Evolutionary conservation across 2,329 filamentous ascomycete species (phyloP).

Genomic region (Arthrinium puccinioides): DNA sequence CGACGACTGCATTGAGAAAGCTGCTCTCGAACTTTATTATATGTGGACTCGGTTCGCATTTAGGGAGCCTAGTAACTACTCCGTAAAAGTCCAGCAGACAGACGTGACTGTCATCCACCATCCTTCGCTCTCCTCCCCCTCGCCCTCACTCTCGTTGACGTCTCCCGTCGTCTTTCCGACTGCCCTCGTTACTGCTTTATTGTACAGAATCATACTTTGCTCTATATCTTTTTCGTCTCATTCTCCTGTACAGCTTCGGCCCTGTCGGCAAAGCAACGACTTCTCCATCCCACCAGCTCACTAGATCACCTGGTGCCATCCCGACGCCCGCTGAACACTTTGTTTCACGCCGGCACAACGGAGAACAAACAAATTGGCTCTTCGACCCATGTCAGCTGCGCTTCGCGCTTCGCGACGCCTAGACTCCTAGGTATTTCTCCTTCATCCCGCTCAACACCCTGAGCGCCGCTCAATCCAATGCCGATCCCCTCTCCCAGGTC

Average conservation of each 20-base stretch:
- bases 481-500: constrained; percentile 18
- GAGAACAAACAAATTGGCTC: neutral
- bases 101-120: too few relatives aligned
- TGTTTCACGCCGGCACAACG: constrained; percentile 4
- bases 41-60: too few relatives aligned
- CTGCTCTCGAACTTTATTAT: too few relatives aligned
- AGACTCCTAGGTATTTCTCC: neutral
- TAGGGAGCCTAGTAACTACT: too few relatives aligned
- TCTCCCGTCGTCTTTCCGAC: neutral
- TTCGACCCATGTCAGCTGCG: constrained; percentile 6
- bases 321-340: constrained; percentile 9
- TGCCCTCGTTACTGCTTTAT: neutral
- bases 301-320: constrained; percentile 22
- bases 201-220: neutral
- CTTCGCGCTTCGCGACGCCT: neutral
- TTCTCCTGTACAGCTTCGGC: neutral
- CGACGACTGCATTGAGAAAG: too few relatives aligned
- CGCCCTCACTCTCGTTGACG: neutral
- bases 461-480: constrained; percentile 11
- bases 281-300: constrained; percentile 7
- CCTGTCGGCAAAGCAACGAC: neutral
- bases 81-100: too few relatives aligned
- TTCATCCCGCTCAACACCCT: neutral
- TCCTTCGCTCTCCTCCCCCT: too few relatives aligned
- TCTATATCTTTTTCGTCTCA: neutral